Base-by-base conservation (phyloP, 805 yeast genomes). In the Brettanomyces anomalus region DNA sequence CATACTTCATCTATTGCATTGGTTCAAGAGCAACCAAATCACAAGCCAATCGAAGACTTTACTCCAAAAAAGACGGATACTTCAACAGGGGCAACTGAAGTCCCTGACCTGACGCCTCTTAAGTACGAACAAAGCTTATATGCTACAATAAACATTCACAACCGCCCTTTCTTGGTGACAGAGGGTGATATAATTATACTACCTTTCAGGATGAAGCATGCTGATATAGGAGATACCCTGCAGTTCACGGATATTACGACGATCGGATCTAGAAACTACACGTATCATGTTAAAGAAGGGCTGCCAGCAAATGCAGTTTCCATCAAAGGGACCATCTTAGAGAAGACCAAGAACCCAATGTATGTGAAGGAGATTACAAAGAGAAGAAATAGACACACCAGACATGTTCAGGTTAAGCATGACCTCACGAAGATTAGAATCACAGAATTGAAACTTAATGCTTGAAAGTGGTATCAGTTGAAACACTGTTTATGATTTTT, bases 111-210 rank as follows among this genome's bases (percentile, higher is more conserved):
- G 42, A 62, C 77, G 0, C 80, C 86, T 3, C 66, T 88, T 47
- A 85, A 81, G 55, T 72, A 77, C 41, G 75, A 80, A 40, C 75
- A 76, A 46, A 76, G 76, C 48, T 64, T 90, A 28, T 93, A 87
- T 58, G 97, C 97, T 37, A 71, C 85, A 7, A 73, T 90, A 50
- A 79, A 77, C 52, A 74, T 93, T 33, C 93, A 87, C 66, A 77
- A 81, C 62, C 79, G 87, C 62, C 86, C 93, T 36, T 88, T 85
- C 56, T 68, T 93, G 47, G 93, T 93, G 15, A 88, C 97, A 20
- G 77, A 81, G 51, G 99, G 99, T 18, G 99, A 93, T 61, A 74
- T 71, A 50, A 74, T 93, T 41, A 73, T 79, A 19, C 63, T 93
- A 33, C 96, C 97, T 3, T 89, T 76, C 62, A 75, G 78, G 49